phyloP scores from a whole-genome alignment of 1,139 yeast species.

The Yamadazyma aaseri region DNA sequence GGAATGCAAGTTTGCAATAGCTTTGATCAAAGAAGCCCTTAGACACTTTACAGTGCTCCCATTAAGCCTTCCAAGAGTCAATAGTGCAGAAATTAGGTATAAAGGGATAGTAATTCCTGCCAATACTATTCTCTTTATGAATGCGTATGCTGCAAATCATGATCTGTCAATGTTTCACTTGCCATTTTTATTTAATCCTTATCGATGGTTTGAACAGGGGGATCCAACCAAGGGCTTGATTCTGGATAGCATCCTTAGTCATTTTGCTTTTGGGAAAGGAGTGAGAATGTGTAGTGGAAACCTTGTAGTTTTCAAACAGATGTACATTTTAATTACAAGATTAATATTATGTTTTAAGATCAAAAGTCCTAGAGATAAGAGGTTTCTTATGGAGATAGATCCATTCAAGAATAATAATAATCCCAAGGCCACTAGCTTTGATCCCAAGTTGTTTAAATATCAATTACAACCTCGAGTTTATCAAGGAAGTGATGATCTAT shows the following conservation, averaged over 20 bases:
- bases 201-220: constrained; percentile 44
- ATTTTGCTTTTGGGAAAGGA: constrained; percentile 70
- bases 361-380: constrained; percentile 33
- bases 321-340: constrained; percentile 45
- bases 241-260: constrained; percentile 29
- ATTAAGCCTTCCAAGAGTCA: constrained; percentile 59
- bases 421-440: constrained; percentile 60
- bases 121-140: constrained; percentile 60
- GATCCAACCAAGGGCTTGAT: constrained; percentile 22
- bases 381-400: constrained; percentile 40
- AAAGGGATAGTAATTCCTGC: constrained; percentile 45
- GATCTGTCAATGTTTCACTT: constrained; percentile 47
- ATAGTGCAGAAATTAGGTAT: constrained; percentile 49
- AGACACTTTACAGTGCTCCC: constrained; percentile 68
- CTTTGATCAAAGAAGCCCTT: constrained; percentile 62
- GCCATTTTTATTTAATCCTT: constrained; percentile 57
- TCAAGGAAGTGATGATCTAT: constrained; percentile 22
- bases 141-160: constrained; percentile 71
- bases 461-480: constrained; percentile 23
- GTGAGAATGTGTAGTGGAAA: constrained; percentile 69
- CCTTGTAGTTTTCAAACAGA: constrained; percentile 58
- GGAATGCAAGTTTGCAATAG: constrained; percentile 49
- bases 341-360: constrained; percentile 38
- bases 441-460: constrained; percentile 48
- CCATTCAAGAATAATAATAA: constrained; percentile 48